Base-by-base conservation (phyloP, 2,329 filamentous ascomycete species). In the Neopestalotiopsis rosae region DNA sequence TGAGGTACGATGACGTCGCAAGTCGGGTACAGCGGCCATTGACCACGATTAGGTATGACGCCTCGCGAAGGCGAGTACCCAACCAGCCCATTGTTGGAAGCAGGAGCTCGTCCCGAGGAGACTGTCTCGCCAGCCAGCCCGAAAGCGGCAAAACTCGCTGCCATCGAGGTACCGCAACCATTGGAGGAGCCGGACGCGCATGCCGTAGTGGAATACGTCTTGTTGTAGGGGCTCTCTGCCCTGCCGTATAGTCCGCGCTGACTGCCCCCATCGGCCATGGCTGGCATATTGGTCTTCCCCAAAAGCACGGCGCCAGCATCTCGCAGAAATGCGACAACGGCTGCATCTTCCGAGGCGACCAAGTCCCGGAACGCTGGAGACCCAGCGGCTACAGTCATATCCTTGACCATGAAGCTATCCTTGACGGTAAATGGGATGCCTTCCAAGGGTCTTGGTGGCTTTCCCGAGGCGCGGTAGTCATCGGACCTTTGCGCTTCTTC, bases 101-200 rank as follows among this genome's bases (percentile, higher is more conserved):
- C 87, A 0, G 87, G 88, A 2, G 85, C 85, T 2, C 88, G 80
- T 0, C 88, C 88, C 0, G 86, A 88, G 0, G 85, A 87, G 0
- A 89, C 85, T 0, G 87, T 88, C 74, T 90, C 88, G 2, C 81
- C 82, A 0, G 83, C 88, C 67, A 89, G 78, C 0, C 85, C 87
- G 69, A 90, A 89, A 0, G 81, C 81, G 6, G 82, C 86, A 63
- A 89, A 83, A 32, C 81, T 85, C 0, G 86, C 79, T 1, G 86
- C 80, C 0, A 85, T 85, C 0, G 87, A 82, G 0, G 83, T 84
- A 0, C 81, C 88, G 1, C 84, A 85, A 1, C 88, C 88, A 70
- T 89, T 88, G 0, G 87, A 90, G 0, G 87, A 89, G 0, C 88
- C 88, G 0, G 87, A 89, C 0, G 83, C 86, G 73, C 85, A 89